Conservation (phyloP, 2,329 filamentous ascomycete species). For the Venturia pyrina region DNA sequence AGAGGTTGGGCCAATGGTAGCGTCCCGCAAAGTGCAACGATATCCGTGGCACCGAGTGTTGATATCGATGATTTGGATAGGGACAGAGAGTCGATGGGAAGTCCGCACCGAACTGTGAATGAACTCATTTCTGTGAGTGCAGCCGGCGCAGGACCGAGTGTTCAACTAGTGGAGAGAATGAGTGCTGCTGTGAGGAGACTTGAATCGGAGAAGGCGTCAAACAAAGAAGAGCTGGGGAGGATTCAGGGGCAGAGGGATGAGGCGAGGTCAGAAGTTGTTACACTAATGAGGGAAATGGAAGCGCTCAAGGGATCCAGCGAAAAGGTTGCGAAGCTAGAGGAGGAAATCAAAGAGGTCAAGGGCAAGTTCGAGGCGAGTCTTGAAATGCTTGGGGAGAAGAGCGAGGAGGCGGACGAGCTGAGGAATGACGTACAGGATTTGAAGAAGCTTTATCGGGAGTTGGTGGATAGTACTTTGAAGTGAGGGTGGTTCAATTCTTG, state of each 20-base stretch:
- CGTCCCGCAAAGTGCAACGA: slow-evolving; percentile 15
- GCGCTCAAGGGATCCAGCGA: slow-evolving; percentile 50
- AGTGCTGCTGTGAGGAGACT: slow-evolving; percentile 83
- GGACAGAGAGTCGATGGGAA: slow-evolving; percentile 40
- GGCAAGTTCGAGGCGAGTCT: slow-evolving; percentile 80
- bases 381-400: slow-evolving; percentile 94
- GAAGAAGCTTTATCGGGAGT: slow-evolving; percentile 89
- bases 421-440: slow-evolving; percentile 81
- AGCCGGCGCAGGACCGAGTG: slow-evolving; percentile 78
- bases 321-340: slow-evolving; percentile 56
- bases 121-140: slow-evolving; percentile 87
- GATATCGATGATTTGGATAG: slow-evolving; percentile 38
- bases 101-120: slow-evolving; percentile 52
- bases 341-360: slow-evolving; percentile 58
- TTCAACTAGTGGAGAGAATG: slow-evolving; percentile 94
- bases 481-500: neutral
- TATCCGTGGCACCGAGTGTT: slow-evolving; percentile 36
- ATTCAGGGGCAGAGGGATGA: slow-evolving; percentile 83
- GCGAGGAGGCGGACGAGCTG: slow-evolving; percentile 86
- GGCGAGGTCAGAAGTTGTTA: slow-evolving; percentile 81
- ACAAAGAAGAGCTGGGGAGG: slow-evolving; percentile 74
- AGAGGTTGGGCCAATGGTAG: slow-evolving; percentile 21
- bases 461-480: slow-evolving; percentile 5
- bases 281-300: slow-evolving; percentile 79
- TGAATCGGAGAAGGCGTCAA: slow-evolving; percentile 82